Conservation (phyloP, 768 basidiomycete genomes). For the Amanita subjunquillea region DNA sequence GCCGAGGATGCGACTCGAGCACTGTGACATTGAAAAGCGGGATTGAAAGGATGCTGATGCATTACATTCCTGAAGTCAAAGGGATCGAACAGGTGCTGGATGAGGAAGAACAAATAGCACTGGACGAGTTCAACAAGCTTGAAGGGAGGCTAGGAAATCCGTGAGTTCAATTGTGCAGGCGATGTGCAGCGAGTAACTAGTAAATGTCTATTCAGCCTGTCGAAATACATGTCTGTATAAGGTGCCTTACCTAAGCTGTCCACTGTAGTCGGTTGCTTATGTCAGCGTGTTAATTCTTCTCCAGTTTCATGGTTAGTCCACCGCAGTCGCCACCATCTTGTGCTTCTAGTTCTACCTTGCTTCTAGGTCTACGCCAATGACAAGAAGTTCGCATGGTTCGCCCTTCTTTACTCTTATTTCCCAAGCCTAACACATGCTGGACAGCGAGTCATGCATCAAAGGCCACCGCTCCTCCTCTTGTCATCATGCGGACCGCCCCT, state of each 20-base stretch:
- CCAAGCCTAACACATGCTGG: slow-evolving; percentile 3
- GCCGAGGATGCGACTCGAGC: slow-evolving; percentile 89
- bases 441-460: slow-evolving; percentile 87
- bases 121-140: slow-evolving; percentile 84
- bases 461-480: slow-evolving; percentile 89
- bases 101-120: slow-evolving; percentile 78
- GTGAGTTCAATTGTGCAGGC: slow-evolving; percentile 35
- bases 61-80: slow-evolving; percentile 95
- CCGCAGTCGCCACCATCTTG: neutral
- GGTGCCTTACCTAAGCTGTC: neutral
- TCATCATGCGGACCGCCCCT: slow-evolving; percentile 74
- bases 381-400: slow-evolving; percentile 70
- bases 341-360: neutral
- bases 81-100: slow-evolving; percentile 89
- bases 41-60: slow-evolving; percentile 98
- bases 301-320: slow-evolving; percentile 10
- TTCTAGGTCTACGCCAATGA: slow-evolving; percentile 62
- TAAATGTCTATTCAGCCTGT: slow-evolving; percentile 41
- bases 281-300: neutral
- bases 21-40: slow-evolving; percentile 94
- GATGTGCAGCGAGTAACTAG: slow-evolving; percentile 1
- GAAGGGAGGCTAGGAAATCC: slow-evolving; percentile 51
- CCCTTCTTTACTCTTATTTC: slow-evolving; percentile 1
- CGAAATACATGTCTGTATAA: slow-evolving; percentile 73
- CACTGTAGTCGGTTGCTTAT: neutral